Evolutionary conservation across 2,329 filamentous ascomycete genomes (phyloP).

Genomic region (Drechmeria coniospora): DNA sequence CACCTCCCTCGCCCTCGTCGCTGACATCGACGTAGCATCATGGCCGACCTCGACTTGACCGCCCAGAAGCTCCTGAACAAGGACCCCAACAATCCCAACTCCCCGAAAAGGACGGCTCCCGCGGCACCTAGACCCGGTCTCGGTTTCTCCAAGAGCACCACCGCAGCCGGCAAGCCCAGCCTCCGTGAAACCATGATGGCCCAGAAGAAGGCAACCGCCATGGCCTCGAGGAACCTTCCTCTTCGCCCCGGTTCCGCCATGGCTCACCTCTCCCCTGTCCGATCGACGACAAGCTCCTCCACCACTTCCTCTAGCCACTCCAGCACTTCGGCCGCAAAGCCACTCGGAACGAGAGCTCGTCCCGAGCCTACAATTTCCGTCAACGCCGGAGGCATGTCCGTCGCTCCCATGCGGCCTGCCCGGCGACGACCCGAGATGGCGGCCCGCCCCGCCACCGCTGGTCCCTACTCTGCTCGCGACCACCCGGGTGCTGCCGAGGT

Average conservation of each 20-base stretch:
- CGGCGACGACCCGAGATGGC: slow-evolving; percentile 42
- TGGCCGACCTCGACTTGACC: slow-evolving; percentile 61
- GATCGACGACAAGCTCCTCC: slow-evolving; percentile 14
- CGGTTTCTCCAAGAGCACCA: slow-evolving; percentile 48
- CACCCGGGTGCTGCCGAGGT: slow-evolving; percentile 19
- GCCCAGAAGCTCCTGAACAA: slow-evolving; percentile 70
- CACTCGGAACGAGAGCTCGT: slow-evolving; percentile 22
- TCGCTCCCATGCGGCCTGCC: slow-evolving; percentile 46
- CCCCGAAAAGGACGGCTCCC: slow-evolving; percentile 37
- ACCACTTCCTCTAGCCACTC: slow-evolving; percentile 20
- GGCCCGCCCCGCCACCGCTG: slow-evolving; percentile 46
- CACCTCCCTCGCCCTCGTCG: not conserved
- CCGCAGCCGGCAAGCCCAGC: slow-evolving; percentile 43
- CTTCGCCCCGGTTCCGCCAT: slow-evolving; percentile 47
- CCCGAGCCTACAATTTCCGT: slow-evolving; percentile 28
- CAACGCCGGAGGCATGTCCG: slow-evolving; percentile 43
- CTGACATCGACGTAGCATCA: slow-evolving; percentile 41
- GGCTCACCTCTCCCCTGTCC: slow-evolving; percentile 41
- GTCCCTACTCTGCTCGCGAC: slow-evolving; percentile 47
- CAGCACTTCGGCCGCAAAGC: slow-evolving; percentile 15
- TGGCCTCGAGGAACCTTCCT: slow-evolving; percentile 34
- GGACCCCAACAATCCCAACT: slow-evolving; percentile 68
- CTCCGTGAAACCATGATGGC: slow-evolving; percentile 74
- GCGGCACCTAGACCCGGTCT: slow-evolving; percentile 36
- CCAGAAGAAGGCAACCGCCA: slow-evolving; percentile 54